Conservation (phyloP, 345 rosid species). For the Melastoma malabathricum region DNA sequence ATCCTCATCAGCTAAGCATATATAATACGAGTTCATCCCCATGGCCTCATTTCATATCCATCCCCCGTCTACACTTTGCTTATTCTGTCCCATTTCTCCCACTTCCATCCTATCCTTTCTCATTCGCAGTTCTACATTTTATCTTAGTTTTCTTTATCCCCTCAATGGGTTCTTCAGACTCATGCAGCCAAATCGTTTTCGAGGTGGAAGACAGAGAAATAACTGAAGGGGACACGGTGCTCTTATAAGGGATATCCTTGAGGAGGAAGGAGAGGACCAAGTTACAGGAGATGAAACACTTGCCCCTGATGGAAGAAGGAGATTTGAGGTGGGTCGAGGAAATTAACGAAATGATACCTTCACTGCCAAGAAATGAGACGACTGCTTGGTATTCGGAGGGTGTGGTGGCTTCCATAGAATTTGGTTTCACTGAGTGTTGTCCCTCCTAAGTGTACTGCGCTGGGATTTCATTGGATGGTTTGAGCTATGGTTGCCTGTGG, state of each 20-base stretch:
- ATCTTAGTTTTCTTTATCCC: not conserved
- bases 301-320: not conserved
- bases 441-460: not conserved
- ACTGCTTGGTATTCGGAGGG: conserved; percentile 11
- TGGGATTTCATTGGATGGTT: conserved; percentile 6
- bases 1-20: too few species aligned
- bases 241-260: conserved; percentile 10
- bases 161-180: conserved; percentile 4
- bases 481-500: conserved; percentile 13
- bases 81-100: too few species aligned
- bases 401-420: conserved; percentile 7
- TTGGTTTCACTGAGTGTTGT: conserved; percentile 1
- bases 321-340: conserved; percentile 9
- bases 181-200: not conserved
- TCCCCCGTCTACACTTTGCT: too few species aligned
- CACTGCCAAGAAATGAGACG: not conserved
- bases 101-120: too few species aligned
- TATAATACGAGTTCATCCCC: too few species aligned
- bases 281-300: not conserved
- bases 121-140: too few species aligned
- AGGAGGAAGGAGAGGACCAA: conserved; percentile 3
- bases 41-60: too few species aligned
- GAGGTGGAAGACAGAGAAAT: conserved; percentile 10
- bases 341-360: not conserved
- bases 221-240: conserved; percentile 6